A percentile compares a stretch with the other conserved stretches of the same genome.
Evolutionary conservation across 768 basidiomycete genomes (phyloP).

Genomic region (Cystofilobasidium capitatum): DNA sequence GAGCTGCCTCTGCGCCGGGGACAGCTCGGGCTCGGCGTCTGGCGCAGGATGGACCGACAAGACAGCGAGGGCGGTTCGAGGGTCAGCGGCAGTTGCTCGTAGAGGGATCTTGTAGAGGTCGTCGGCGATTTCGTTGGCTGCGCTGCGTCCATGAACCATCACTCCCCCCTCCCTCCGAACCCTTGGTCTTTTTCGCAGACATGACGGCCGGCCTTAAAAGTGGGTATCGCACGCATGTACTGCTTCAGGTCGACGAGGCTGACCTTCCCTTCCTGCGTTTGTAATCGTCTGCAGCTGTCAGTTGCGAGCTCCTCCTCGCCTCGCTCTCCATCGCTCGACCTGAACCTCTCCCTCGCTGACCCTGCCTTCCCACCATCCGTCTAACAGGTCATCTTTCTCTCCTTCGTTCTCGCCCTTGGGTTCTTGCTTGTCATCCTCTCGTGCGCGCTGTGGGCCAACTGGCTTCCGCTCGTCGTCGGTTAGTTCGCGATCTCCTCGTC

Average conservation of each 20-base stretch:
- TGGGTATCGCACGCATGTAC: conserved; percentile 12
- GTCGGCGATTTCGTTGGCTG: too few species aligned
- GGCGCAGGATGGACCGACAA: too few species aligned
- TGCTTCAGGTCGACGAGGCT: neutral
- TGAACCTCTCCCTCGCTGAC: neutral
- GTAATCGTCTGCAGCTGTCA: neutral
- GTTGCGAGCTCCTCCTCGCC: neutral
- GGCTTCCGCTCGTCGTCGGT: conserved; percentile 96
- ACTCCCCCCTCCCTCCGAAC: neutral
- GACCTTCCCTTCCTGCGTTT: conserved; percentile 9
- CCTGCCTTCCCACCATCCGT: neutral
- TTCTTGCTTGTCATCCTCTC: conserved; percentile 95
- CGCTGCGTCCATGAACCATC: too few species aligned
- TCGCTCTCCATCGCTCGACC: neutral
- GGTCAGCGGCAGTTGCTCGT: too few species aligned
- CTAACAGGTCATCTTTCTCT: conserved; percentile 70
- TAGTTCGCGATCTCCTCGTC: conserved; percentile 27
- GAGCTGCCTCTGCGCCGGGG: neutral
- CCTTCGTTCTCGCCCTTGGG: conserved; percentile 94
- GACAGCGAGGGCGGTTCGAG: too few species aligned
- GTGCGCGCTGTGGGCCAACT: conserved; percentile 90
- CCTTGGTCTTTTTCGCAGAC: conserved; percentile 6
- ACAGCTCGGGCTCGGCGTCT: too few species aligned
- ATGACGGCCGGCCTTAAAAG: conserved; percentile 37
- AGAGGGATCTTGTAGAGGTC: too few species aligned